phyloP scores from a whole-genome alignment of 2,329 filamentous ascomycete species.

The Microsporum canis region DNA sequence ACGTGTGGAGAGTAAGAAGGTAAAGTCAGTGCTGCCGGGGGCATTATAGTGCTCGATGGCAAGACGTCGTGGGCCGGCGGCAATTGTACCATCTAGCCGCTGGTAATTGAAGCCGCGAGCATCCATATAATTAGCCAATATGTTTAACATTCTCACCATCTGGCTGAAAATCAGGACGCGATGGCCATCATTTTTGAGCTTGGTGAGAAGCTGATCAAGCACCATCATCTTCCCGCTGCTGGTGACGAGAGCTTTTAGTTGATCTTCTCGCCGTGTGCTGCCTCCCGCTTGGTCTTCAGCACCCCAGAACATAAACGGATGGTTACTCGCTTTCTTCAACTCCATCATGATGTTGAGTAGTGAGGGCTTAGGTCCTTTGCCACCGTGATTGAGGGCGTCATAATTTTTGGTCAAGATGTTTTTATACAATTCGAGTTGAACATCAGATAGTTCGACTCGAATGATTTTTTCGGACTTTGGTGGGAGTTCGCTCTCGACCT shows the following conservation, averaged over 20 bases:
- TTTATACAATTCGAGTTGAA: constrained; percentile 97
- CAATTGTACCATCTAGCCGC: constrained; percentile 87
- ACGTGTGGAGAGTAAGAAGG: constrained; percentile 86
- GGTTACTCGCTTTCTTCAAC: constrained; percentile 96
- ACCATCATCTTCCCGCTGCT: constrained; percentile 99
- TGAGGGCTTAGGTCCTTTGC: constrained; percentile 84
- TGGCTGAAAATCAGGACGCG: constrained; percentile 97
- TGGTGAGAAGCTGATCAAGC: constrained; percentile 84
- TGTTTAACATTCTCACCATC: constrained; percentile 98
- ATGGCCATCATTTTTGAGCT: constrained; percentile 85
- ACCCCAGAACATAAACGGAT: constrained; percentile 94
- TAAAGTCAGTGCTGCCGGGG: constrained; percentile 91
- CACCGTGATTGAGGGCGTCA: constrained; percentile 79
- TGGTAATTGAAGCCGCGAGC: constrained; percentile 93
- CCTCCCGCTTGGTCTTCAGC: constrained; percentile 79
- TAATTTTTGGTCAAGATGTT: constrained; percentile 97
- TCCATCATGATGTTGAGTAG: constrained; percentile 99
- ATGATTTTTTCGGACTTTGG: constrained; percentile 99
- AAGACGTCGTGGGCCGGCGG: constrained; percentile 73
- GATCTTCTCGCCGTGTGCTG: constrained; percentile 72
- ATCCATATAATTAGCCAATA: constrained; percentile 85
- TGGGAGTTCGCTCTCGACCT: constrained; percentile 89
- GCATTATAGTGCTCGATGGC: constrained; percentile 98
- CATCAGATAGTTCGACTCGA: constrained; percentile 88
- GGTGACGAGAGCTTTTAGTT: constrained; percentile 83